Conservation (phyloP, 495 filamentous ascomycete species). For the Haplographium delicatum region DNA sequence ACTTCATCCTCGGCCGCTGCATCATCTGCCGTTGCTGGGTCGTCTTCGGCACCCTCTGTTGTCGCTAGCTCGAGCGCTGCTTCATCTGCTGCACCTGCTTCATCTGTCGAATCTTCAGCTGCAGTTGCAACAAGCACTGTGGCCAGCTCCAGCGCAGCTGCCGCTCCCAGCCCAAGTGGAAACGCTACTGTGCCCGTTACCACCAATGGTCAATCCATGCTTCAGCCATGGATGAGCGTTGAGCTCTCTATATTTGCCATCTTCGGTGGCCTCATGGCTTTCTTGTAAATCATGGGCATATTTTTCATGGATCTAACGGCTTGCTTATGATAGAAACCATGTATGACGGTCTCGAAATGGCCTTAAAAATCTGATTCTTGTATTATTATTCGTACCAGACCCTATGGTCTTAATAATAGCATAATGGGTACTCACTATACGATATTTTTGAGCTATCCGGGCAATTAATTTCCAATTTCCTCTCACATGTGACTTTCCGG, state of each 20-base stretch:
- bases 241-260: neutral
- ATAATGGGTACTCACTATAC: no score
- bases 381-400: no score
- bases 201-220: neutral
- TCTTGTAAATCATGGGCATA: slow-evolving; percentile 6
- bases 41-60: slow-evolving; percentile 8
- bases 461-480: no score
- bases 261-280: slow-evolving; percentile 6
- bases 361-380: no score
- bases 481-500: no score
- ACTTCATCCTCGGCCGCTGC: slow-evolving; percentile 8
- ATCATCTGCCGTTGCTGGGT: slow-evolving; percentile 11
- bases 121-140: neutral
- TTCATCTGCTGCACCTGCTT: neutral
- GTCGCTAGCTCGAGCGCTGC: slow-evolving; percentile 6
- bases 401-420: no score
- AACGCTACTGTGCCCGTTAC: neutral
- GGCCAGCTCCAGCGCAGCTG: neutral
- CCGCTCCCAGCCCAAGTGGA: neutral
- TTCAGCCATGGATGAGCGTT: neutral
- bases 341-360: no score
- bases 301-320: no score
- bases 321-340: no score
- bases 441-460: no score
- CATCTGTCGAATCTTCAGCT: neutral